These are phyloP conservation scores for Ceratobasidium sp. DNA, from an alignment of 1,284 basidiomycete genomes.

Conservation along the genomic window DNA sequence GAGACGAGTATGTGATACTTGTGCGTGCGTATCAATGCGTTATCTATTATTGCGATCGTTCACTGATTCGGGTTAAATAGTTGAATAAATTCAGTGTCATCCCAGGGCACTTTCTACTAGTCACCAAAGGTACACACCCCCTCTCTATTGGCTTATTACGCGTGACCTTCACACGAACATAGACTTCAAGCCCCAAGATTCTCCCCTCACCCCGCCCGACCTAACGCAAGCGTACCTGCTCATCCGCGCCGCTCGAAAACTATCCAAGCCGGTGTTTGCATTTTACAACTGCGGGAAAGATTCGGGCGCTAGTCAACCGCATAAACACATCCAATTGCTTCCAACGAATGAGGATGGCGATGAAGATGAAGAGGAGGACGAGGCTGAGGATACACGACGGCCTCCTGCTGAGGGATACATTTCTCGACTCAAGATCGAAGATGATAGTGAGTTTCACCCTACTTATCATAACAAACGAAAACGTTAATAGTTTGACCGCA, in stretches of 20 bases:
- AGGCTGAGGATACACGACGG: slow-evolving; percentile 65
- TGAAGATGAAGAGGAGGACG: slow-evolving; percentile 72
- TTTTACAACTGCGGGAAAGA: slow-evolving; percentile 90
- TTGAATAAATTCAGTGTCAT: slow-evolving; percentile 89
- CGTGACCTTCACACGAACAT: slow-evolving; percentile 5
- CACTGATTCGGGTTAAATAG: slow-evolving; percentile 58
- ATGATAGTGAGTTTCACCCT: slow-evolving; percentile 41
- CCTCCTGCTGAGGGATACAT: slow-evolving; percentile 46
- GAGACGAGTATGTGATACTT: slow-evolving; percentile 78
- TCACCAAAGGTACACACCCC: slow-evolving; percentile 74
- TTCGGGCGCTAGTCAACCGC: slow-evolving; percentile 89
- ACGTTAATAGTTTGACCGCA: slow-evolving; percentile 56
- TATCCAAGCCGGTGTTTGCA: slow-evolving; percentile 73
- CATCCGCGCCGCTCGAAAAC: slow-evolving; percentile 75
- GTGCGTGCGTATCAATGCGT: slow-evolving; percentile 63
- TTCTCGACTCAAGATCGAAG: slow-evolving; percentile 40
- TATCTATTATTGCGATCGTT: neutral
- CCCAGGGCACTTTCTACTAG: slow-evolving; percentile 83
- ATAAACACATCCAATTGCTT: slow-evolving; percentile 89
- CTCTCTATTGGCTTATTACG: neutral
- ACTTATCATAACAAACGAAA: neutral
- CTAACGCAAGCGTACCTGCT: slow-evolving; percentile 80
- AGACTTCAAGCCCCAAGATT: slow-evolving; percentile 82
- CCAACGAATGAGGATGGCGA: slow-evolving; percentile 72
- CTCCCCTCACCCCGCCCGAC: slow-evolving; percentile 82